phyloP scores from a whole-genome alignment of 176 grass and related monocot species.

The Stipa capillata region DNA sequence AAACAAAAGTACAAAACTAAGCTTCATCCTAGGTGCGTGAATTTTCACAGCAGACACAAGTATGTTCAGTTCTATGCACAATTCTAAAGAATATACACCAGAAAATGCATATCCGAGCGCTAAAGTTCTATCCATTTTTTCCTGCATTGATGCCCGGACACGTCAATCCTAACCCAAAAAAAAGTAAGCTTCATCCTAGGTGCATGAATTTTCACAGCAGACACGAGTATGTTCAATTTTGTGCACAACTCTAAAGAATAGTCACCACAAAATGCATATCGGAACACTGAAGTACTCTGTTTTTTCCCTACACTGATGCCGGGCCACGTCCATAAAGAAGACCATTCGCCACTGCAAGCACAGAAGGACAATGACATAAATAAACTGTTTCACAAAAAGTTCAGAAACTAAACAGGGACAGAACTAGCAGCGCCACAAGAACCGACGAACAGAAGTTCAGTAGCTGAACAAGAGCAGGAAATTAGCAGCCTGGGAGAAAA shows the following conservation, averaged over 20 bases:
- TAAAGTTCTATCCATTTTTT: neutral
- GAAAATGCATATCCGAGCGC: neutral
- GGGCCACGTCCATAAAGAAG: neutral
- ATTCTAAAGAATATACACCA: neutral
- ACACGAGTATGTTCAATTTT: neutral
- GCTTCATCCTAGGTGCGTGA: neutral
- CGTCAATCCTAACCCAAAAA: no score
- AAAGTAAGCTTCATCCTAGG: neutral
- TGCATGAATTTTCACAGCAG: neutral
- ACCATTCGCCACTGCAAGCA: constrained; percentile 4
- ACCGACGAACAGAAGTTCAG: neutral
- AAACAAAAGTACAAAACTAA: neutral
- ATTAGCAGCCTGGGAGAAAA: neutral
- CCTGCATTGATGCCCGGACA: neutral
- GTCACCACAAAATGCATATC: neutral
- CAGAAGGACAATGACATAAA: neutral
- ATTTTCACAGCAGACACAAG: neutral
- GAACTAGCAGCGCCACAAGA: neutral
- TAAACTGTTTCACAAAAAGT: neutral
- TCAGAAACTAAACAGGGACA: neutral
- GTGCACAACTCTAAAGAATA: neutral
- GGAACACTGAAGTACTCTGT: neutral
- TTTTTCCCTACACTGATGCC: neutral
- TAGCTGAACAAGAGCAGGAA: neutral
- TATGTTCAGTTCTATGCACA: neutral